These are phyloP conservation scores for Aurifilum marmelostoma DNA, from an alignment of 2,329 filamentous ascomycete species.

Conservation along the genomic window DNA sequence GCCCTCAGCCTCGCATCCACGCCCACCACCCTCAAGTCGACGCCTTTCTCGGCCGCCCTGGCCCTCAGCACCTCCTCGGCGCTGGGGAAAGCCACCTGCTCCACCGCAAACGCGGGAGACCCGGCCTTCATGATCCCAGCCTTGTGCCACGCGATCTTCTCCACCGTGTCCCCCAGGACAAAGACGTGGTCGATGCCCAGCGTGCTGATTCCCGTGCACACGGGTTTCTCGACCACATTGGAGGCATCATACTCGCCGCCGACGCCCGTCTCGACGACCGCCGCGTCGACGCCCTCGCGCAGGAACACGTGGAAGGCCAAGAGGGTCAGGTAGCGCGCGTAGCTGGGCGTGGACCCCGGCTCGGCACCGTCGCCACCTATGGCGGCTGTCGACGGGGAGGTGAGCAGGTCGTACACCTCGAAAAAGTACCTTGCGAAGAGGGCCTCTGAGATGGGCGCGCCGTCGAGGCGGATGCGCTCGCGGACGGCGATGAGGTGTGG, in stretches of 20 bases:
- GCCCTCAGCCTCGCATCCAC: conserved; percentile 49
- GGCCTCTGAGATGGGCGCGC: conserved; percentile 57
- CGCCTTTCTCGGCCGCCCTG: conserved; percentile 57
- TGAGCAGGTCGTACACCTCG: conserved; percentile 65
- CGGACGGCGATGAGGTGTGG: conserved; percentile 70
- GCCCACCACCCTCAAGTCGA: conserved; percentile 50
- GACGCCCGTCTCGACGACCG: conserved; percentile 69
- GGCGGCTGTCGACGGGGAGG: conserved; percentile 16
- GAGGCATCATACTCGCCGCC: conserved; percentile 72
- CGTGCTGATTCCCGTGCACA: conserved; percentile 64
- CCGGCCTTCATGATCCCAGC: conserved; percentile 70
- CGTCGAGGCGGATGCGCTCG: conserved; percentile 68
- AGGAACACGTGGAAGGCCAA: conserved; percentile 70
- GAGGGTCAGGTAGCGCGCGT: conserved; percentile 63
- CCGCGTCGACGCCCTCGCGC: conserved; percentile 62
- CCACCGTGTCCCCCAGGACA: conserved; percentile 63
- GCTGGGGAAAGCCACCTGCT: conserved; percentile 47
- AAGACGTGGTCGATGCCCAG: conserved; percentile 71
- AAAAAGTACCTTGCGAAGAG: conserved; percentile 70
- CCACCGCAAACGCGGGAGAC: conserved; percentile 59
- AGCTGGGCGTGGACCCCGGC: conserved; percentile 52
- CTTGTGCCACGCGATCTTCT: conserved; percentile 75
- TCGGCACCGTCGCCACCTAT: conserved; percentile 36
- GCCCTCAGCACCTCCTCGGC: conserved; percentile 58
- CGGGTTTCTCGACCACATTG: conserved; percentile 63